These are phyloP conservation scores for Coniochaeta pulveracea DNA, from an alignment of 2,329 filamentous ascomycete species.

Conservation along the genomic window DNA sequence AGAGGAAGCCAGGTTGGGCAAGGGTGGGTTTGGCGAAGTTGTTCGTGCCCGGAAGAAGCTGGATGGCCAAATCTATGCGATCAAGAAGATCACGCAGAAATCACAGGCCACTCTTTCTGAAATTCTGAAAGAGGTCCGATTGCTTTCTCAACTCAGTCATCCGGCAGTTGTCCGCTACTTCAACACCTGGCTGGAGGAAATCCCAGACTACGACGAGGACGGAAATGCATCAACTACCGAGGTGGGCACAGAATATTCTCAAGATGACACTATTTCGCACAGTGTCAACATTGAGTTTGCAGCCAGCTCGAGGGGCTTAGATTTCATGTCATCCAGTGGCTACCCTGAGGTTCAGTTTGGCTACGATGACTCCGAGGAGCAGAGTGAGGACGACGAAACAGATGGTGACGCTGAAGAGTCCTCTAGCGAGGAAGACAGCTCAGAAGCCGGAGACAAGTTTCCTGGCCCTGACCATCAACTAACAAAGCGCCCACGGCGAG, in stretches of 20 bases:
- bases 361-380: constrained; percentile 31
- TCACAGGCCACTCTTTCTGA: constrained; percentile 71
- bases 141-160: constrained; percentile 88
- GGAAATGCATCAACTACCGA: constrained; percentile 43
- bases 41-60: constrained; percentile 92
- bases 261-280: constrained; percentile 24
- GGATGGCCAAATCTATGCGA: constrained; percentile 85
- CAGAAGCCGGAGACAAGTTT: constrained; percentile 21
- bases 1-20: constrained; percentile 78
- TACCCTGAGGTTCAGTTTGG: constrained; percentile 70
- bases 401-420: constrained; percentile 32
- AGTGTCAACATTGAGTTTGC: constrained; percentile 44
- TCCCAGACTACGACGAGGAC: constrained; percentile 40
- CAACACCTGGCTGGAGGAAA: constrained; percentile 84
- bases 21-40: constrained; percentile 92
- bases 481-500: constrained; percentile 11
- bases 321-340: constrained; percentile 84
- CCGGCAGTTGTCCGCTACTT: constrained; percentile 82
- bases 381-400: constrained; percentile 32
- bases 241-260: constrained; percentile 22
- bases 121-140: constrained; percentile 71
- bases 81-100: constrained; percentile 89
- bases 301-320: constrained; percentile 68
- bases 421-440: constrained; percentile 23
- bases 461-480: constrained; percentile 13